Percentiles rank a stretch among this genome's conserved stretches.
These are phyloP conservation scores for Litchi chinensis DNA, from an alignment of 345 rosid species.

Conservation along the genomic window DNA sequence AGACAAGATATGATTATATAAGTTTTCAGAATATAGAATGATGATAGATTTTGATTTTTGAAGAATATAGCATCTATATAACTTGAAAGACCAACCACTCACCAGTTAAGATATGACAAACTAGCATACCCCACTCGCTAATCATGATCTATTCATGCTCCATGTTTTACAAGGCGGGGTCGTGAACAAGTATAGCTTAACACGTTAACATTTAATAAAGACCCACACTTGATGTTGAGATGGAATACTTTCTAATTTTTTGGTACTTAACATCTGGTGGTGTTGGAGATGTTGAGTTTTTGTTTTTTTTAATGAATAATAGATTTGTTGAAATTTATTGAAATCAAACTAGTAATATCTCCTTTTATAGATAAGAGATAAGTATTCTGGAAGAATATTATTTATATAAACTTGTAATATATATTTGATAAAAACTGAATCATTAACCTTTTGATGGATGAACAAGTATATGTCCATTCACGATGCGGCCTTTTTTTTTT, in stretches of 20 bases:
- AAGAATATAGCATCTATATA: neutral
- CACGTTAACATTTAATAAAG: neutral
- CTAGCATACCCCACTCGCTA: neutral
- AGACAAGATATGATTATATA: neutral
- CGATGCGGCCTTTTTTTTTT: no score
- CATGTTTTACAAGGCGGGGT: no score
- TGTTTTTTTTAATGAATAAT: no score
- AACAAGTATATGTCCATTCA: no score
- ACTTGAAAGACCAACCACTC: neutral
- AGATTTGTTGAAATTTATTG: no score
- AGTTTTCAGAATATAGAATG: neutral
- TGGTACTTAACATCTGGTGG: no score
- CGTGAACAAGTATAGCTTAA: neutral
- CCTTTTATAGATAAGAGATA: no score
- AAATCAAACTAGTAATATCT: no score
- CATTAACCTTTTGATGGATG: no score
- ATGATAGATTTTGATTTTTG: neutral
- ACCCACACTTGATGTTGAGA: neutral
- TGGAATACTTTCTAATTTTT: neutral
- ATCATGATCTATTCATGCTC: neutral
- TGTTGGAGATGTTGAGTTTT: neutral
- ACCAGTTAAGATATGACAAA: neutral
- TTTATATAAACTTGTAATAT: no score
- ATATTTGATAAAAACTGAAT: no score
- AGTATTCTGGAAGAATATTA: no score